These are phyloP conservation scores for Diaporthe sp. DNA, from an alignment of 2,329 filamentous ascomycete genomes.

Conservation along the genomic window DNA sequence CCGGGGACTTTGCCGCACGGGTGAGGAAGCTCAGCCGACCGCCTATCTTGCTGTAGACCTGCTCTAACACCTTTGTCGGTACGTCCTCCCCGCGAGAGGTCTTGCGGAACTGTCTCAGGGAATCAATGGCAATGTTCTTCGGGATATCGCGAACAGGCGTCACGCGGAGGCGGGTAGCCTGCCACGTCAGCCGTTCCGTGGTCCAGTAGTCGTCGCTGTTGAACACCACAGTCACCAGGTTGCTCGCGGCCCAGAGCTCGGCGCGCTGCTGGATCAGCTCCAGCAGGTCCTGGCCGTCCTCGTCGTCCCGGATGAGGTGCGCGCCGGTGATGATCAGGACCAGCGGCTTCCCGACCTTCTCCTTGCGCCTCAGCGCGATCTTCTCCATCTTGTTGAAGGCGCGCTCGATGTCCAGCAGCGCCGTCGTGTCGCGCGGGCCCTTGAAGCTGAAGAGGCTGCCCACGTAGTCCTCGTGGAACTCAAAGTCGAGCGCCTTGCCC, in stretches of 20 bases:
- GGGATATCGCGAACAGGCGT: slow-evolving; percentile 87
- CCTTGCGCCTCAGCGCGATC: slow-evolving; percentile 82
- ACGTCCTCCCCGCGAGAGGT: slow-evolving; percentile 80
- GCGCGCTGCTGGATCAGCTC: slow-evolving; percentile 96
- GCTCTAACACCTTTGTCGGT: slow-evolving; percentile 70
- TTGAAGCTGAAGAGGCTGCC: slow-evolving; percentile 95
- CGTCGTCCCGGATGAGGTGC: slow-evolving; percentile 94
- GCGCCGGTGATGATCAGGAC: slow-evolving; percentile 96
- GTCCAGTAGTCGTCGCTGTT: slow-evolving; percentile 99
- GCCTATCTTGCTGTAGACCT: slow-evolving; percentile 89
- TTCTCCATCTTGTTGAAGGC: slow-evolving; percentile 99
- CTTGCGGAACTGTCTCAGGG: slow-evolving; percentile 83
- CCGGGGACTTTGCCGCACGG: slow-evolving; percentile 84
- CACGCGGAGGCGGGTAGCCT: slow-evolving; percentile 95
- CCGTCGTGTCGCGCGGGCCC: slow-evolving; percentile 87
- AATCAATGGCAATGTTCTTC: slow-evolving; percentile 81
- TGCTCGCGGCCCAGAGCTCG: slow-evolving; percentile 95
- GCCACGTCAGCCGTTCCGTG: slow-evolving; percentile 92
- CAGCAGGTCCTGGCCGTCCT: slow-evolving; percentile 91
- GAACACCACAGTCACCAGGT: slow-evolving; percentile 91
- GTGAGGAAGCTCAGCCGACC: slow-evolving; percentile 91
- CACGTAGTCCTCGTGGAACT: slow-evolving; percentile 98
- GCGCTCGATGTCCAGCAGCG: slow-evolving; percentile 93
- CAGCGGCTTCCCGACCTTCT: slow-evolving; percentile 75
- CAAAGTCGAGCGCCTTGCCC: slow-evolving; percentile 94